Conservation (phyloP, 2,329 filamentous ascomycete genomes). For the Leptographium radiaticola region DNA sequence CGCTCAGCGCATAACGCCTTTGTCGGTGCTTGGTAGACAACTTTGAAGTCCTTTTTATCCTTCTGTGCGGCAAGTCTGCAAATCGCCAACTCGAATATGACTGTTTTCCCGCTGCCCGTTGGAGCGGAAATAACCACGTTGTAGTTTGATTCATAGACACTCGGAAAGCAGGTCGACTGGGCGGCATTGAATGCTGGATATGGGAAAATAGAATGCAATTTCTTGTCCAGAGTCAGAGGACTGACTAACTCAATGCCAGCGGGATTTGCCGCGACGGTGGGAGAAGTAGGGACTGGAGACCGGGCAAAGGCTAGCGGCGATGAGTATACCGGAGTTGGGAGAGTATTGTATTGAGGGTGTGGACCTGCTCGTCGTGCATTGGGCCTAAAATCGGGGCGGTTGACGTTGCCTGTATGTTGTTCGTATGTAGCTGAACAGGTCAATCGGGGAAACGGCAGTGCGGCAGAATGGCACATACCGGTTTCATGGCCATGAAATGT, state of each 20-base stretch:
- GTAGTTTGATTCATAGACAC: slow-evolving; percentile 52
- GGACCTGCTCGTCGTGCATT: too few relatives aligned
- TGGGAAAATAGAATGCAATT: slow-evolving; percentile 53
- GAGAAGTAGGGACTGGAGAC: not conserved
- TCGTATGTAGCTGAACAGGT: too few relatives aligned
- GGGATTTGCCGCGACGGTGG: not conserved
- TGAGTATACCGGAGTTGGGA: not conserved
- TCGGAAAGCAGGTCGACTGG: slow-evolving; percentile 64
- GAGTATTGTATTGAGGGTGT: not conserved
- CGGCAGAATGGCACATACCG: too few relatives aligned
- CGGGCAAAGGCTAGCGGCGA: not conserved
- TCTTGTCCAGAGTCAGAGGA: slow-evolving; percentile 47
- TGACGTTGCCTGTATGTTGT: too few relatives aligned
- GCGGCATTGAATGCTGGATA: slow-evolving; percentile 70
- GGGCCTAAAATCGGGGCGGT: not conserved
- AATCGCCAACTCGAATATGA: slow-evolving; percentile 67
- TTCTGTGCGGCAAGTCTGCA: slow-evolving; percentile 52
- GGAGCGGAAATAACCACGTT: slow-evolving; percentile 73
- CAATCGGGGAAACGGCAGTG: too few relatives aligned
- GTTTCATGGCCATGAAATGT: too few relatives aligned
- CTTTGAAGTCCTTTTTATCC: slow-evolving; percentile 53
- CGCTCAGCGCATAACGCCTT: slow-evolving; percentile 73
- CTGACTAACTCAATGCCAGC: slow-evolving; percentile 18
- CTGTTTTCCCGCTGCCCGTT: slow-evolving; percentile 78
- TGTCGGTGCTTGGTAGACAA: slow-evolving; percentile 74